Percentiles rank a stretch among this genome's conserved stretches.
Conservation (phyloP, 2,329 filamentous ascomycete genomes). For the Cordyceps javanica region DNA sequence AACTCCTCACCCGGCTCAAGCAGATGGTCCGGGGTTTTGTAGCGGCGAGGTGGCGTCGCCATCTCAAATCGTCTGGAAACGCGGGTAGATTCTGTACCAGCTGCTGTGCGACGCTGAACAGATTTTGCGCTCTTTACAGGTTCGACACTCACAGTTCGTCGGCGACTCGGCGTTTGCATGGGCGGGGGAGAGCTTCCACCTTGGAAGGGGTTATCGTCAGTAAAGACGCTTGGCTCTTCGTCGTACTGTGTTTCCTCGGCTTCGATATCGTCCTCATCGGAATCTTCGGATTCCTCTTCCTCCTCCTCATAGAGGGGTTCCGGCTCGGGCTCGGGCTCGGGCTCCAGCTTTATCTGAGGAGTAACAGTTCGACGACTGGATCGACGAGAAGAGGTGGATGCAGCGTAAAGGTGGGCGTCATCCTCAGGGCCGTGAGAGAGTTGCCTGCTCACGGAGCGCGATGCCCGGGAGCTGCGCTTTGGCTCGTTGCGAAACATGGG, state of each 20-base stretch:
- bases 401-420: conserved; percentile 16
- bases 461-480: conserved; percentile 49
- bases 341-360: conserved; percentile 48
- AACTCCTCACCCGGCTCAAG: conserved; percentile 83
- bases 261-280: conserved; percentile 38
- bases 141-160: conserved; percentile 41
- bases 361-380: conserved; percentile 42
- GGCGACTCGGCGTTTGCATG: conserved; percentile 43
- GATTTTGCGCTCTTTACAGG: conserved; percentile 36
- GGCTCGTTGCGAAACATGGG: conserved; percentile 35
- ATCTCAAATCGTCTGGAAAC: conserved; percentile 54
- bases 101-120: conserved; percentile 40
- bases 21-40: conserved; percentile 28
- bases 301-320: conserved; percentile 36
- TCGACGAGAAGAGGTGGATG: conserved; percentile 38
- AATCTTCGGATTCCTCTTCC: conserved; percentile 37
- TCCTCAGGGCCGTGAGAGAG: conserved; percentile 38
- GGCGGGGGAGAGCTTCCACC: conserved; percentile 66
- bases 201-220: conserved; percentile 89
- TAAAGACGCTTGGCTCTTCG: conserved; percentile 63
- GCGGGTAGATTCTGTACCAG: conserved; percentile 18
- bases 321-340: conserved; percentile 26
- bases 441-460: conserved; percentile 50
- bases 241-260: conserved; percentile 32
- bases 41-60: conserved; percentile 33